Conservation (phyloP, 148 eudicot species). For the Rhododendron griersonianum region DNA sequence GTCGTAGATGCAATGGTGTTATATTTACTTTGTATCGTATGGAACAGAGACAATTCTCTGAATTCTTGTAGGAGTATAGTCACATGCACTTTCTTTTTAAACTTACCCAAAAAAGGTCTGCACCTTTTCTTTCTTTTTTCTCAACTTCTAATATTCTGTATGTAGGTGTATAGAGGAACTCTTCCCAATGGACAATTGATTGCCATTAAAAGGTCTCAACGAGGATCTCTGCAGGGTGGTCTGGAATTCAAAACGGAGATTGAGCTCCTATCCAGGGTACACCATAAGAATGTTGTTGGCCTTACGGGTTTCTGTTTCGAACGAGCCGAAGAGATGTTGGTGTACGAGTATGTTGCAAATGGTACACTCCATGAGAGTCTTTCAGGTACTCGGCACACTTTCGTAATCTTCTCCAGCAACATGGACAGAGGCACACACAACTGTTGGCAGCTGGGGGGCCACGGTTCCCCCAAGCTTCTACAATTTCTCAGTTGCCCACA, state of each 20-base stretch:
- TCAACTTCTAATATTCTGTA: not conserved
- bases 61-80: not conserved
- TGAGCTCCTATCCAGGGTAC: constrained; percentile 61
- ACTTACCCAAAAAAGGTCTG: no score
- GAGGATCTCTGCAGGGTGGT: constrained; percentile 60
- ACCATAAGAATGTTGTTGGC: constrained; percentile 58
- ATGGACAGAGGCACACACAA: not conserved
- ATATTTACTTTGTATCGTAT: not conserved
- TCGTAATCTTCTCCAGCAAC: not conserved
- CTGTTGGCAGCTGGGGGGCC: not conserved
- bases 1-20: not conserved
- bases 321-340: constrained; percentile 52
- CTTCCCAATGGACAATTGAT: constrained; percentile 37
- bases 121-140: constrained; percentile 4
- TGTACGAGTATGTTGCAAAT: constrained; percentile 52
- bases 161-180: constrained; percentile 53
- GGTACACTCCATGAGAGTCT: constrained; percentile 56
- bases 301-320: constrained; percentile 58
- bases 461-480: not conserved
- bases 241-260: constrained; percentile 58
- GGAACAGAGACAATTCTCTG: not conserved
- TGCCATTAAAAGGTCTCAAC: constrained; percentile 54
- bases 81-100: no score
- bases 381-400: constrained; percentile 25
- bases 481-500: not conserved